Percentiles rank a stretch among this genome's conserved stretches.
Conservation (phyloP, 1,139 yeast species). For the Torulaspora pretoriensis region DNA sequence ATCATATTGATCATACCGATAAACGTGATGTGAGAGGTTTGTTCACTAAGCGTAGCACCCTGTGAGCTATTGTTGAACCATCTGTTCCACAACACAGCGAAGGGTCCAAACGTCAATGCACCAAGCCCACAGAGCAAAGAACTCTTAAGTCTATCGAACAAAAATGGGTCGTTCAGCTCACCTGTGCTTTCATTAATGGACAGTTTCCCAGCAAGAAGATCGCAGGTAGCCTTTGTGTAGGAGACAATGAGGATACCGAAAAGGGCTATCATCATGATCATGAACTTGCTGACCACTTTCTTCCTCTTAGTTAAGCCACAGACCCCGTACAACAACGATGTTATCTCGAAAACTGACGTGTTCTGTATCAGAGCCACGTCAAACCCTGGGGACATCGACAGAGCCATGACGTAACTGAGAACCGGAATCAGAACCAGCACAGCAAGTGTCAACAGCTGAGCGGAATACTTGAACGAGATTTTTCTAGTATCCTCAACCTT, state of each 20-base stretch:
- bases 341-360: slow-evolving; percentile 22
- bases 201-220: slow-evolving; percentile 19
- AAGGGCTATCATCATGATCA: slow-evolving; percentile 25
- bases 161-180: slow-evolving; percentile 24
- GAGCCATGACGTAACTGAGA: slow-evolving; percentile 15
- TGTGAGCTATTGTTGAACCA: slow-evolving; percentile 15
- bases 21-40: slow-evolving; percentile 23
- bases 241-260: slow-evolving; percentile 20
- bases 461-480: slow-evolving; percentile 6
- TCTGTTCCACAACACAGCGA: slow-evolving; percentile 21
- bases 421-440: slow-evolving; percentile 12
- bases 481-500: not conserved
- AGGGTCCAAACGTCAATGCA: slow-evolving; percentile 23
- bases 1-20: slow-evolving; percentile 25
- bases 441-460: slow-evolving; percentile 13
- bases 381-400: slow-evolving; percentile 19
- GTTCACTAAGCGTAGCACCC: slow-evolving; percentile 14
- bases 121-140: slow-evolving; percentile 24
- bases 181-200: slow-evolving; percentile 20
- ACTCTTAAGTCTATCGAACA: slow-evolving; percentile 25
- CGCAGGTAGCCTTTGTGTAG: slow-evolving; percentile 22
- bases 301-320: slow-evolving; percentile 22
- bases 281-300: slow-evolving; percentile 21
- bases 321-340: slow-evolving; percentile 24
- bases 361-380: slow-evolving; percentile 20